Evolutionary conservation across 805 yeast species (phyloP).

Genomic region (Nakazawaea ishiwadae): DNA sequence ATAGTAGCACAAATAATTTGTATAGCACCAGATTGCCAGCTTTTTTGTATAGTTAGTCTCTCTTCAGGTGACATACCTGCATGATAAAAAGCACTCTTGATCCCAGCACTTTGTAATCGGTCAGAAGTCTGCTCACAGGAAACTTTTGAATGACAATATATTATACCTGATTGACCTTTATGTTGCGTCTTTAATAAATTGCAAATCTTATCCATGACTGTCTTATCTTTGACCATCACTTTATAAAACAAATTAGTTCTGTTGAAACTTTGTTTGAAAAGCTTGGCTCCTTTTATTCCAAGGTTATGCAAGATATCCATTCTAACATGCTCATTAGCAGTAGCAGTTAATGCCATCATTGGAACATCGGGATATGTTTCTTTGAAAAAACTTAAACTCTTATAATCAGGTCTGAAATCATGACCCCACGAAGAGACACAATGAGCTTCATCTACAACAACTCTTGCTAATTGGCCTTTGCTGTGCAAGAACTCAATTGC

Average conservation of each 20-base stretch:
- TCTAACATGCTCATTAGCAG: conserved; percentile 88
- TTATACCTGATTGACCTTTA: conserved; percentile 69
- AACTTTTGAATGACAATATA: conserved; percentile 87
- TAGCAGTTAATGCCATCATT: conserved; percentile 93
- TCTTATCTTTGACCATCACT: conserved; percentile 60
- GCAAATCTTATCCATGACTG: conserved; percentile 52
- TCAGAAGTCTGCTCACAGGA: conserved; percentile 81
- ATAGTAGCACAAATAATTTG: conserved; percentile 93
- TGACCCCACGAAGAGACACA: conserved; percentile 99
- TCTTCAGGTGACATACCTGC: conserved; percentile 90
- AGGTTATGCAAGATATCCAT: conserved; percentile 82
- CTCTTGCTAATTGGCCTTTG: conserved; percentile 61
- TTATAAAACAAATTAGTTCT: conserved; percentile 81
- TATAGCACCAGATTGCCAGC: conserved; percentile 72
- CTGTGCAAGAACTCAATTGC: conserved; percentile 56
- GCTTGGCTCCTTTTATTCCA: conserved; percentile 52
- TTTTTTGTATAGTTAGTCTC: conserved; percentile 62
- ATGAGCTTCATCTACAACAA: conserved; percentile 96
- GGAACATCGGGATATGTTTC: conserved; percentile 74
- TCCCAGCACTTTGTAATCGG: conserved; percentile 52
- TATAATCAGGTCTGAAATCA: conserved; percentile 95
- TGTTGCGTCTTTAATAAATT: conserved; percentile 49
- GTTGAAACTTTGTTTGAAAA: conserved; percentile 88
- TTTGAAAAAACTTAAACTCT: conserved; percentile 71
- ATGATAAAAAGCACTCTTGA: conserved; percentile 77